Evolutionary conservation across 768 basidiomycete genomes (phyloP), one percentile per base, ranked within the genome.

Genomic region (Psilocybe sp.): DNA sequence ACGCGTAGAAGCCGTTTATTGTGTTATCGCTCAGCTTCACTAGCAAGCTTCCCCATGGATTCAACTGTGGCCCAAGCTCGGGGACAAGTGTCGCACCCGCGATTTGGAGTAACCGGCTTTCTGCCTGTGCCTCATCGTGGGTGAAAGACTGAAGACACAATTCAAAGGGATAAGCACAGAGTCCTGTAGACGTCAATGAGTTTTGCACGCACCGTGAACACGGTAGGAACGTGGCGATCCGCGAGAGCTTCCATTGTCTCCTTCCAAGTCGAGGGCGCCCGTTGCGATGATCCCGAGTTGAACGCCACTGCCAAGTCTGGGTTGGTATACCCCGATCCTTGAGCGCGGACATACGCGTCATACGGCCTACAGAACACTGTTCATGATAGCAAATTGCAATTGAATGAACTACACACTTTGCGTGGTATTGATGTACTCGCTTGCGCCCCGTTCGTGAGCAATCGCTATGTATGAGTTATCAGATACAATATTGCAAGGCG

Each of bases 1-100:
- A 54, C 5, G 66, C 56, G 54, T 71, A 69, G 47, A 67, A 73
- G 1, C 69, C 70, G 39, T 58, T 59, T 2, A 70, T 57, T 31
- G 51, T 63, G 20, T 52, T 63, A 1, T 69, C 66, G 50, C 68
- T 64, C 18, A 51, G 58, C 44, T 53, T 66, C 9, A 53, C 40
- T 1, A 64, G 34, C 28, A 61, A 37, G 39, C 70, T 70, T n/a
- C 69, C 65, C 66, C 69, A 71, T 12, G 55, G 52, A 36, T 71
- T 70, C 43, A 53, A 60, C 5, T 20, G 40, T 0, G 66, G 69
- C 4, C 67, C 65, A 0, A 69, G 54, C 3, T 51, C 58, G 1
- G 59, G 59, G 12, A 60, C 45, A 5, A 69, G 53, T 2, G 46
- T 42, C 11, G 64, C 64, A 10, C 66, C 67, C 0, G 58, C 58